Conservation (phyloP, 257 asterid species). For the Lantana camara region DNA sequence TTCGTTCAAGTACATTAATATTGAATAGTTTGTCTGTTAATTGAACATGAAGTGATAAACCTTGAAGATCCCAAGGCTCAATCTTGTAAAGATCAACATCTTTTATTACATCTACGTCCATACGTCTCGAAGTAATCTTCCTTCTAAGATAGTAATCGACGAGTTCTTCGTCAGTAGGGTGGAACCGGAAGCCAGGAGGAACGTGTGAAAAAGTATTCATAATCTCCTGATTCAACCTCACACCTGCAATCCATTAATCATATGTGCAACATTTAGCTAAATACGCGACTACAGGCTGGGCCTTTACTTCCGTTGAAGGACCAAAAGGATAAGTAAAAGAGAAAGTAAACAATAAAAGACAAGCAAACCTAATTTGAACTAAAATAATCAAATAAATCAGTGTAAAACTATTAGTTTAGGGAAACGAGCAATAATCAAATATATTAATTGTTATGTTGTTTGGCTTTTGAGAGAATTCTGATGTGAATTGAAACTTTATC, state of each 20-base stretch:
- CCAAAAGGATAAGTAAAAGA: too few species aligned
- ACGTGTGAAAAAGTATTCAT: slow-evolving; percentile 81
- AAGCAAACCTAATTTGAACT: too few species aligned
- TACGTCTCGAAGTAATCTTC: slow-evolving; percentile 58
- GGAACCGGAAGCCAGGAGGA: slow-evolving; percentile 96
- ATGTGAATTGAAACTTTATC: too few species aligned
- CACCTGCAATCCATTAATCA: slow-evolving; percentile 37
- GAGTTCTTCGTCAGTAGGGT: slow-evolving; percentile 92
- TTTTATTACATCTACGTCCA: slow-evolving; percentile 79
- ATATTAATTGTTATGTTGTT: too few species aligned
- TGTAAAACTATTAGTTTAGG: too few species aligned
- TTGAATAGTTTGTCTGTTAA: not conserved
- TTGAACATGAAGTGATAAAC: slow-evolving; percentile 29
- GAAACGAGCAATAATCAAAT: too few species aligned
- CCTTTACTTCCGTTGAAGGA: too few species aligned
- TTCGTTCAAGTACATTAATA: too few species aligned
- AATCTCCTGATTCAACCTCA: slow-evolving; percentile 8
- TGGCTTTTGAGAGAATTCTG: too few species aligned
- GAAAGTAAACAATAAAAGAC: too few species aligned
- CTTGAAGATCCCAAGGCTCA: slow-evolving; percentile 99
- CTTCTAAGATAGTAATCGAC: slow-evolving; percentile 89
- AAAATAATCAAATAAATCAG: too few species aligned
- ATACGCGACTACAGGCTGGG: too few species aligned
- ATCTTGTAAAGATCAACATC: slow-evolving; percentile 91
- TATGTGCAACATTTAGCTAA: slow-evolving; percentile 2